Evolutionary conservation across 2,329 filamentous ascomycete species (phyloP), one percentile per base, ranked within the genome.

Genomic region (Penicillium sp.): DNA sequence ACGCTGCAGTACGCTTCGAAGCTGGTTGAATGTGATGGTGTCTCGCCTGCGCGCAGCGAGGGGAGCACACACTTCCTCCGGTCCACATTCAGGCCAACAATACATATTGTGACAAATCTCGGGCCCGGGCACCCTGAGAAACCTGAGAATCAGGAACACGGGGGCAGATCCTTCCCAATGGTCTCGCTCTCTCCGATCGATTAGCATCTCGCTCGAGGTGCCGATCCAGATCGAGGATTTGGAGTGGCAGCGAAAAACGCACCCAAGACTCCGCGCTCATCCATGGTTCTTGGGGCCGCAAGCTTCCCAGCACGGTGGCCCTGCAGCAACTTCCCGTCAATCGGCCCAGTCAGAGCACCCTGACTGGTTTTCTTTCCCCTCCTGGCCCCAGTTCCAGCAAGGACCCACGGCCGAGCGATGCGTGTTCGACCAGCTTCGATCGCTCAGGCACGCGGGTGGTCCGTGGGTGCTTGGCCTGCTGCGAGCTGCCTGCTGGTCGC

Each of bases 1-100:
- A n/a, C n/a, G n/a, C n/a, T n/a, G n/a, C n/a, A n/a, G n/a, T n/a
- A n/a, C 4, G 5, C 25, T 27, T 4, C 25, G 11, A 27, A 27
- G 11, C 25, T 4, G 5, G 25, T 13, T 27, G 25, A 9, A 27
- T 27, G 10, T n/a, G 11, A 6, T 27, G 21, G 10, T 48, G 45
- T 45, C 42, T 48, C 26, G 42, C 39, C 45, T 45, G 45, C 42
- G 36, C 18, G 33, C 27, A 11, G 45, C 36, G 42, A 48, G 45
- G 45, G 35, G 36, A 23, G 15, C 34, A 35, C 33, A 40, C 41
- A n/a, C n/a, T n/a, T n/a, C n/a, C n/a, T n/a, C n/a, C n/a, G n/a
- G n/a, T n/a, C n/a, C n/a, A n/a, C n/a, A n/a, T n/a, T n/a, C n/a
- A n/a, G n/a, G n/a, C n/a, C n/a, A n/a, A n/a, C n/a, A n/a, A n/a